Conservation (phyloP, 495 filamentous ascomycete genomes). For the Apodospora peruviana region DNA sequence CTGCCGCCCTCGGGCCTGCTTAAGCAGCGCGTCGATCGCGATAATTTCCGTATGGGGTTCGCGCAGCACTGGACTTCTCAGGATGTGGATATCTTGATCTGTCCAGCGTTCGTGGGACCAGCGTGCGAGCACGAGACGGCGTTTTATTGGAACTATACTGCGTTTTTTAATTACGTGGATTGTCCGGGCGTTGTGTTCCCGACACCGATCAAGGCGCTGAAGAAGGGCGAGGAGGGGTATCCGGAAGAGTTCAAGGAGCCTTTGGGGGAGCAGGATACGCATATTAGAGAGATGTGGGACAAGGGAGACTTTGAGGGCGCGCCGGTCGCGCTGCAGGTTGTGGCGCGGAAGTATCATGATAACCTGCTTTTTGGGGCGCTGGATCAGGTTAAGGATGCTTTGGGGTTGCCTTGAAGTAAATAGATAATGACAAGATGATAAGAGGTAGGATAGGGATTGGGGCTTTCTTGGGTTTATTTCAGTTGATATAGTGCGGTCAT, state of each 20-base stretch:
- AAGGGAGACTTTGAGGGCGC: conserved; percentile 14
- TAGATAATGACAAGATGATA: too few relatives aligned
- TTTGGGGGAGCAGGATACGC: conserved; percentile 5
- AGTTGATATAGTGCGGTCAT: too few relatives aligned
- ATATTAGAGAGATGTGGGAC: conserved; percentile 11
- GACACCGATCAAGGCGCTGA: not conserved
- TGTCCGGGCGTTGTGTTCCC: conserved; percentile 27
- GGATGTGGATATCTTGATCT: conserved; percentile 64
- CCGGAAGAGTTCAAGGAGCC: not conserved
- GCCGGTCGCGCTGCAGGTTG: conserved; percentile 11
- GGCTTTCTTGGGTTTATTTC: too few relatives aligned
- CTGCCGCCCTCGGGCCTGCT: conserved; percentile 13
- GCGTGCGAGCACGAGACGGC: conserved; percentile 56
- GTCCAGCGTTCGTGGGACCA: conserved; percentile 53
- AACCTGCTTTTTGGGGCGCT: conserved; percentile 11
- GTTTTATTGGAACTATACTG: conserved; percentile 66
- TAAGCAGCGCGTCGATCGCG: conserved; percentile 34
- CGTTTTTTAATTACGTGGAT: conserved; percentile 70
- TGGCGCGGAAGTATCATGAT: conserved; percentile 11
- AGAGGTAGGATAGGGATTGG: too few relatives aligned
- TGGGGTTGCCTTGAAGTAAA: too few relatives aligned
- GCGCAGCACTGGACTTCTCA: conserved; percentile 50
- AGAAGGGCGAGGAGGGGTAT: conserved; percentile 8
- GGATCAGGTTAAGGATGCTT: conserved; percentile 7
- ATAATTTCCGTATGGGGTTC: conserved; percentile 55